phyloP scores from a whole-genome alignment of 305 asterid genomes.

The Fraxinus xanthoxyloides region DNA sequence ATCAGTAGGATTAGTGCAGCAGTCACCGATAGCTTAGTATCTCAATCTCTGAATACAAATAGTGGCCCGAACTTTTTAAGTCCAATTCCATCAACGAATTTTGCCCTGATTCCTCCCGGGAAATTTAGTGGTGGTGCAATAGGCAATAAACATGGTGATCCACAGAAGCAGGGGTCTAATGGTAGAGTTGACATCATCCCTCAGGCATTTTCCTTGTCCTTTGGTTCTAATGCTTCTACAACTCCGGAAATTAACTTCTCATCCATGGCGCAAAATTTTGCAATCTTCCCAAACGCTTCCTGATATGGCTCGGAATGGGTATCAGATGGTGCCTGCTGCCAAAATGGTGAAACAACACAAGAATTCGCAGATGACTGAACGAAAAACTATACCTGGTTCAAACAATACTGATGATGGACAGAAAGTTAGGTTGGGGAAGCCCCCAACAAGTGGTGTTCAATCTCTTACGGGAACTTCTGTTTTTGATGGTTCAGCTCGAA shows the following conservation, averaged over 20 bases:
- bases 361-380: not conserved
- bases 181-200: conserved; percentile 28
- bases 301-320: conserved; percentile 31
- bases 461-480: conserved; percentile 25
- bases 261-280: conserved; percentile 29
- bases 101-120: conserved; percentile 22
- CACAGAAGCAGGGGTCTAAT: conserved; percentile 37
- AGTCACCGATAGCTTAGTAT: not conserved
- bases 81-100: conserved; percentile 32
- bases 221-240: conserved; percentile 32
- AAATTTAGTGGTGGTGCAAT: not conserved
- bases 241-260: conserved; percentile 31
- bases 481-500: conserved; percentile 28
- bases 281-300: conserved; percentile 42
- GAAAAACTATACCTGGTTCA: conserved; percentile 1
- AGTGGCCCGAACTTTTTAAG: conserved; percentile 9
- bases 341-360: not conserved
- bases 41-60: conserved; percentile 21
- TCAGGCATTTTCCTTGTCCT: conserved; percentile 32
- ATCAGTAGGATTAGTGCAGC: conserved; percentile 18
- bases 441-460: conserved; percentile 14
- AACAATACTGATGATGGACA: not conserved
- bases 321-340: conserved; percentile 21
- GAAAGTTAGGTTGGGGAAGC: conserved; percentile 15
- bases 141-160: conserved; percentile 25